Evolutionary conservation across 2,329 filamentous ascomycete species (phyloP).

Genomic region (Pseudocercospora cruenta): DNA sequence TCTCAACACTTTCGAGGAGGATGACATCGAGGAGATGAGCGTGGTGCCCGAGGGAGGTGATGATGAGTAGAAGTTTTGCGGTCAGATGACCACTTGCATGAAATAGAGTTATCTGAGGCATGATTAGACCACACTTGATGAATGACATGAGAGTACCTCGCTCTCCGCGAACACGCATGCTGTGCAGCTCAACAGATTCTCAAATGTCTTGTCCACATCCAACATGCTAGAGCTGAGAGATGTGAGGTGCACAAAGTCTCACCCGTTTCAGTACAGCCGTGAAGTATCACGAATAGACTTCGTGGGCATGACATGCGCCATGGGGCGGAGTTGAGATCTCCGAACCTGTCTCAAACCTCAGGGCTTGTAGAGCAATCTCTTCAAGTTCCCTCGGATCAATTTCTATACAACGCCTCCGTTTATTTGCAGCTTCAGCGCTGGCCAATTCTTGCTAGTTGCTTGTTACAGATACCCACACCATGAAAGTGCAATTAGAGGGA

Average conservation of each 20-base stretch:
- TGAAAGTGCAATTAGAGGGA: too few species aligned
- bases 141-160: not conserved
- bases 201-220: not conserved
- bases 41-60: slow-evolving; percentile 58
- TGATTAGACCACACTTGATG: not conserved
- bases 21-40: slow-evolving; percentile 74
- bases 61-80: slow-evolving; percentile 50
- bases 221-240: not conserved
- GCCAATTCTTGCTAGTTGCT: too few species aligned
- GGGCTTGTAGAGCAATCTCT: too few species aligned
- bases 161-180: not conserved
- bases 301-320: too few species aligned
- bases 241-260: not conserved
- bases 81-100: not conserved
- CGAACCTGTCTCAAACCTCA: too few species aligned
- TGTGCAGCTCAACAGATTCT: not conserved
- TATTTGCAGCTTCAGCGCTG: too few species aligned
- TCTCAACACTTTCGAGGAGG: slow-evolving; percentile 84
- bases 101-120: not conserved
- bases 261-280: too few species aligned
- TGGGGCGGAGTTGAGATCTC: too few species aligned
- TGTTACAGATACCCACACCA: too few species aligned
- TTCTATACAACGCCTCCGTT: too few species aligned
- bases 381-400: too few species aligned
- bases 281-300: too few species aligned